These are phyloP conservation scores for Arthromyces matolae DNA, from an alignment of 768 basidiomycete species.

Conservation along the genomic window DNA sequence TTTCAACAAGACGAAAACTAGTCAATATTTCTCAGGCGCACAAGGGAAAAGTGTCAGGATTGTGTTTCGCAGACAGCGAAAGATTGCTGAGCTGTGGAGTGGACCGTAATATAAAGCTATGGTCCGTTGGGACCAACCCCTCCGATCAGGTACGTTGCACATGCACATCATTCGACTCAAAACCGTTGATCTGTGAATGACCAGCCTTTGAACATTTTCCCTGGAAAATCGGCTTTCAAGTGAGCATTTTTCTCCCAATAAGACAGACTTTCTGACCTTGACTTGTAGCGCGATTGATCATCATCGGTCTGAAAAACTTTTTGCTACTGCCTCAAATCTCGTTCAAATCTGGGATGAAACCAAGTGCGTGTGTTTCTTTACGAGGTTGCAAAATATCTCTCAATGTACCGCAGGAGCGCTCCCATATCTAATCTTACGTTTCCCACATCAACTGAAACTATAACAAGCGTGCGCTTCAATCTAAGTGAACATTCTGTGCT, in stretches of 20 bases:
- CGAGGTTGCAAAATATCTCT: conserved; percentile 1
- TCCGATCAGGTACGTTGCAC: conserved; percentile 32
- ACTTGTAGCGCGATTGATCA: conserved; percentile 83
- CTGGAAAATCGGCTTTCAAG: conserved; percentile 91
- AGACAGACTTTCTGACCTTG: conserved; percentile 7
- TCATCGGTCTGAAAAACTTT: conserved; percentile 82
- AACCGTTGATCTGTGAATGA: conserved; percentile 7
- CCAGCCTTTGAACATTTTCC: conserved; percentile 73
- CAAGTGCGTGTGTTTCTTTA: conserved; percentile 49
- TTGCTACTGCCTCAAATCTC: conserved; percentile 89
- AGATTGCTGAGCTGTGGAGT: conserved; percentile 76
- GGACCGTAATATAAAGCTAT: conserved; percentile 80
- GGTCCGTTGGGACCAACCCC: conserved; percentile 45
- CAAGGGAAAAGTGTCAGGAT: conserved; percentile 80
- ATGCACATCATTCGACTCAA: neutral
- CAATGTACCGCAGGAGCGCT: conserved; percentile 52
- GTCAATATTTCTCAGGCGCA: conserved; percentile 67
- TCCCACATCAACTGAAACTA: conserved; percentile 83
- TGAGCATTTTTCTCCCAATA: conserved; percentile 30
- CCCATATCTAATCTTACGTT: conserved; percentile 86
- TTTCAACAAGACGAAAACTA: conserved; percentile 53
- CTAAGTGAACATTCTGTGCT: conserved; percentile 90
- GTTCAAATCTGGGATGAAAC: conserved; percentile 99
- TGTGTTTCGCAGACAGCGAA: conserved; percentile 66
- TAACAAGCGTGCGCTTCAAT: conserved; percentile 88